phyloP scores from a whole-genome alignment of 805 yeast genomes.

The Cyberlindnera xylosilytica region DNA sequence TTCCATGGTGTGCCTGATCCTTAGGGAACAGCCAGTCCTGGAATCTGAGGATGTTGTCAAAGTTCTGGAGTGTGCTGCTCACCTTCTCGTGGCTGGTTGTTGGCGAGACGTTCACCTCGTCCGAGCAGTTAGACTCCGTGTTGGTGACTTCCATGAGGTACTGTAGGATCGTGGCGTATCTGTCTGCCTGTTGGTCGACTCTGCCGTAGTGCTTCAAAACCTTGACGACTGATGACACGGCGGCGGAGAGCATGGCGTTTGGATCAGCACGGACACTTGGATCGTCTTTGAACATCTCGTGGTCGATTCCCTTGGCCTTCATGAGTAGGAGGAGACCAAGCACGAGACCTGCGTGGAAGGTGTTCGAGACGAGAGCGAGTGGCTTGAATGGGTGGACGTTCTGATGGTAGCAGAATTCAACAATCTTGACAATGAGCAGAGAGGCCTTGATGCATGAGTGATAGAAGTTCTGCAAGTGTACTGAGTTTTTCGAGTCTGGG shows the following conservation, averaged over 20 bases:
- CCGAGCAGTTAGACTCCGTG: too few relatives aligned
- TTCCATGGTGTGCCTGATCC: too few relatives aligned
- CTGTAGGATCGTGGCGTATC: conserved; percentile 17
- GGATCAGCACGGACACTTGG: conserved; percentile 16
- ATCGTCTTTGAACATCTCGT: conserved; percentile 18
- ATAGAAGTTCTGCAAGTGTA: conserved; percentile 28
- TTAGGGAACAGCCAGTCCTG: conserved; percentile 28
- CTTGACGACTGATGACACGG: conserved; percentile 22
- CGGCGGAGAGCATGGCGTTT: conserved; percentile 16
- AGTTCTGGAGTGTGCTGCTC: conserved; percentile 20
- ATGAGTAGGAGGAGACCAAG: conserved; percentile 32
- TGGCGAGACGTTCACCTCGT: conserved; percentile 1
- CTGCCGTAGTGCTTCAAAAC: conserved; percentile 21
- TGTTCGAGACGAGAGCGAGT: conserved; percentile 32
- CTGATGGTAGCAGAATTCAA: conserved; percentile 25
- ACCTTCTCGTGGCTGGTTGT: conserved; percentile 5
- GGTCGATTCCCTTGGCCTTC: conserved; percentile 17
- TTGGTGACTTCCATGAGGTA: conserved; percentile 20
- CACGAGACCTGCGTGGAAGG: conserved; percentile 37
- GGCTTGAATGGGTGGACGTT: conserved; percentile 37
- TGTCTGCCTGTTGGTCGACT: conserved; percentile 20
- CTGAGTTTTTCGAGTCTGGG: conserved; percentile 13
- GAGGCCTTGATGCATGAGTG: conserved; percentile 37
- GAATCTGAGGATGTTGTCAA: conserved; percentile 22
- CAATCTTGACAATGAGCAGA: conserved; percentile 33